Base-by-base conservation (phyloP, 1,139 yeast genomes). In the Candida pseudoviswanathii region DNA sequence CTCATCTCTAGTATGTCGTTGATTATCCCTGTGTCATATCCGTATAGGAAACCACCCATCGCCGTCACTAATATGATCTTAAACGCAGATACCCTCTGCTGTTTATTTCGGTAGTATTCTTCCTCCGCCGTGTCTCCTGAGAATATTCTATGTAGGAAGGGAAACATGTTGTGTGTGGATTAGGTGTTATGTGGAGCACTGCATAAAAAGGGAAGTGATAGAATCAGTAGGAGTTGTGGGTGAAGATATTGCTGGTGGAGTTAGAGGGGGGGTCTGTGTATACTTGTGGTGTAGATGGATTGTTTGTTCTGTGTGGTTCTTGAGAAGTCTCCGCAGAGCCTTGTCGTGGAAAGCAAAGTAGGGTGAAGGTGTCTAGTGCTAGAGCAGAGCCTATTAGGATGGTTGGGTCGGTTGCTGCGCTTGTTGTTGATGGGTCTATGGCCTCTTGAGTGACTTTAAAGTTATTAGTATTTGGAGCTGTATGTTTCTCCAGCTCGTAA, bases 21-120 rank as follows among this genome's bases (percentile, higher is more conserved):
- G 48, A 86, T 84, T 44, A 87, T 71, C 3, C 96, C 95, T 1
- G 96, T 89, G 65, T 89, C 96, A 63, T 86, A 87, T 1, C 96
- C 96, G 61, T 86, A 88, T 46, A 88, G 71, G 65, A 88, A 87
- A 0, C 95, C 96, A 38, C 95, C 95, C 22, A 86, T 78, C 21
- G 95, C 94, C 6, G 92, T 91, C 50, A 86, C 84, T 32, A 82
- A 61, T 51, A 94, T 94, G 5, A 87, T 90, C 11, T 78, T 68
- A 41, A 85, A 65, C 10, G 91, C 89, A 71, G 85, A 81, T 45
- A 72, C 67, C 52, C 76, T 70, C 61, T 73, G 76, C 50, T 77
- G 72, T 62, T 73, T 65, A 54, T 71, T 71, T 32, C 66, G 61
- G 58, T 70, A 66, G 55, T 72, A 64, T 48, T 73, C 78, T 51